A percentile compares a stretch with the other conserved stretches of the same genome.
These are phyloP conservation scores for Obelidium mucronatum DNA, from an alignment of 192 early-diverging fungal species.

Conservation along the genomic window DNA sequence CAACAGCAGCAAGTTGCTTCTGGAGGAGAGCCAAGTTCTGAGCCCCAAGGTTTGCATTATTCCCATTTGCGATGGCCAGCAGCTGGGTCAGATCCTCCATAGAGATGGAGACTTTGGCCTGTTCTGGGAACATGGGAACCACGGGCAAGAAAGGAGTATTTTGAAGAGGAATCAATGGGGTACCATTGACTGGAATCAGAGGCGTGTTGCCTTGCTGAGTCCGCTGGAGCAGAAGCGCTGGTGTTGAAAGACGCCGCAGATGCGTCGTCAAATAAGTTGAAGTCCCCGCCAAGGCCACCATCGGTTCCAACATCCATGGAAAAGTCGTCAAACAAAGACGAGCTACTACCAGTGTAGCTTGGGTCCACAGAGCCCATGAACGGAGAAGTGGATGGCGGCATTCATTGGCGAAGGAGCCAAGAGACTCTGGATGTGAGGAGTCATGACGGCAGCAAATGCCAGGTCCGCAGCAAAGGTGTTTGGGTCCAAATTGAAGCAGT, in stretches of 20 bases:
- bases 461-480: background rate
- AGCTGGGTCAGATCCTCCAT: conserved; percentile 22
- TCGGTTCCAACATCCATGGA: background rate
- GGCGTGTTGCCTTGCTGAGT: conserved; percentile 3
- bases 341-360: conserved; percentile 3
- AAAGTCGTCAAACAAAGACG: conserved; percentile 29
- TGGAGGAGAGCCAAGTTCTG: background rate
- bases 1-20: conserved; percentile 6
- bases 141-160: conserved; percentile 20
- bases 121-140: background rate
- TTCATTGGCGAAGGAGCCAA: background rate
- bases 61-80: background rate
- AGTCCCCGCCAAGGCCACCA: conserved; percentile 6
- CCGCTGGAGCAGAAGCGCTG: background rate
- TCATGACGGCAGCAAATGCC: background rate
- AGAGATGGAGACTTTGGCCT: conserved; percentile 9
- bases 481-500: conserved; percentile 22
- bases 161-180: conserved; percentile 31
- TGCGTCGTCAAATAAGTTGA: conserved; percentile 7
- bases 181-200: conserved; percentile 3
- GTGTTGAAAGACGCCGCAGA: conserved; percentile 3
- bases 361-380: conserved; percentile 29
- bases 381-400: conserved; percentile 7
- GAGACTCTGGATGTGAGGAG: background rate
- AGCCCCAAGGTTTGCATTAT: background rate